Evolutionary conservation across 306 rosid species (phyloP), one percentile per base, ranked within the genome.

Genomic region (Glycine soja): DNA sequence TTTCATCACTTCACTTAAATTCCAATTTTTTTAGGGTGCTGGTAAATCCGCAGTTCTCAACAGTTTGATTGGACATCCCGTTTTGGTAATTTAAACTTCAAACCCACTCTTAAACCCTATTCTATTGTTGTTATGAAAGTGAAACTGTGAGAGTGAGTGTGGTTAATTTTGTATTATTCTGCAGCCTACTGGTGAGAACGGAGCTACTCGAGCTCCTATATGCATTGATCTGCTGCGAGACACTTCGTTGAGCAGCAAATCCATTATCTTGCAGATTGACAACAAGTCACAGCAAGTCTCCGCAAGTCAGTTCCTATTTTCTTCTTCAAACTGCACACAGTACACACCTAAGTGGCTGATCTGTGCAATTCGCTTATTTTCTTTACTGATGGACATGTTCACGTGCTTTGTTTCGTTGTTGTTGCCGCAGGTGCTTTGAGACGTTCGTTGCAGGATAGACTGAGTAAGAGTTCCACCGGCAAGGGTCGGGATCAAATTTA

Each of bases 121-220:
- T 53, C 42, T 8, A 24, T 24, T 24, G 16, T 46, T 81, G n/a
- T 16, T 15, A 4, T 45, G 54, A 34, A 30, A 7, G 40, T 30
- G 51, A 15, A 79, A 74, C 70, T 62, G 63, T 57, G 63, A 57
- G 18, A 57, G 8, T 82, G 63, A 75, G 58, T 38, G 36, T 66
- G 59, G 30, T 24, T 24, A 19, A 14, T 36, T 68, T 84, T 79
- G 47, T 79, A 38, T 74, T 36, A 10, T 67, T 46, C 58, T 87
- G 24, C 91, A 95, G 99, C 99, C 99, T 70, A 95, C 99, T 5
- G 98, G 98, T 74, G 99, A 95, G 80, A 95, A 93, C 81, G 99
- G 99, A 70, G 99, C 98, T 74, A 95, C 99, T 2, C 92, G 99
- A 4, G 98, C 98, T 81, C 99, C 98, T 42, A 93, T 95, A 70